Evolutionary conservation across 305 asterid genomes (phyloP).

Genomic region (Ajuga reptans): DNA sequence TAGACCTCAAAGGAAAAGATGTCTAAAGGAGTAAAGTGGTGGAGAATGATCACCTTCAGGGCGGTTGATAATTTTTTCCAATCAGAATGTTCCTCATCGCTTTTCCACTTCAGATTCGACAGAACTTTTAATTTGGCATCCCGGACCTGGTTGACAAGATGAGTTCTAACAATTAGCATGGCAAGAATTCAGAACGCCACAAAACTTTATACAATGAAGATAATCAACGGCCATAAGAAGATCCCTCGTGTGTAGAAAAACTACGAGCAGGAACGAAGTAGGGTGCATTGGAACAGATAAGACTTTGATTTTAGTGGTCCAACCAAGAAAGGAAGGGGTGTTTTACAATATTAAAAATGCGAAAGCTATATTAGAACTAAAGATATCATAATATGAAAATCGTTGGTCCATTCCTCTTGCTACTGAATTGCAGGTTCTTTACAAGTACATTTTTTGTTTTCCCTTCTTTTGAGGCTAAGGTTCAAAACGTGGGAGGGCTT

Average conservation of each 20-base stretch:
- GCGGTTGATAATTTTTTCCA: conserved; percentile 69
- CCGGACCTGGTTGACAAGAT: conserved; percentile 61
- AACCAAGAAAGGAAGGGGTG: no score
- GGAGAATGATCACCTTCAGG: conserved; percentile 56
- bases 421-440: neutral
- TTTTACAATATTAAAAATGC: conserved; percentile 11
- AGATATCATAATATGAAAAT: neutral
- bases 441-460: neutral
- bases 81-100: conserved; percentile 64
- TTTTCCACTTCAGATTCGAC: conserved; percentile 56
- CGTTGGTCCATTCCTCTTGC: conserved; percentile 5
- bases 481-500: neutral
- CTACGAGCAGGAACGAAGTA: no score
- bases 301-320: no score
- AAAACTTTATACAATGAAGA: neutral
- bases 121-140: conserved; percentile 84
- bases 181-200: conserved; percentile 1
- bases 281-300: no score
- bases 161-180: conserved; percentile 14
- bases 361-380: neutral
- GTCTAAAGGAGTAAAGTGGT: neutral
- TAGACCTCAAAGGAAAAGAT: neutral
- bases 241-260: no score
- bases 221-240: neutral
- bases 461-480: neutral